These are phyloP conservation scores for Phytophthora pini DNA, from an alignment of 352 stramenopile genomes.

Conservation along the genomic window DNA sequence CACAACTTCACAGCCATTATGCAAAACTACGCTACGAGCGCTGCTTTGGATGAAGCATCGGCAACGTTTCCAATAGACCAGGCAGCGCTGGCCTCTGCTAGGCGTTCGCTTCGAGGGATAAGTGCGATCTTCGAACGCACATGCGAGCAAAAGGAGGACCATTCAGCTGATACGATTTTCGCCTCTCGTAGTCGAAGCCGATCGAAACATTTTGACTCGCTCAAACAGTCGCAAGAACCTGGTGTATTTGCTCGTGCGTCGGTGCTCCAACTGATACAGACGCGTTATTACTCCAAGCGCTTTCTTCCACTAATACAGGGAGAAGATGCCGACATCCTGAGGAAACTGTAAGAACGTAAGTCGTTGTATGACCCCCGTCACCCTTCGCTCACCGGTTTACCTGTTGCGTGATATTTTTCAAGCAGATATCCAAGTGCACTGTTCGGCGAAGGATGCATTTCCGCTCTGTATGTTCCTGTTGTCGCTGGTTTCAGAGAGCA, in stretches of 20 bases:
- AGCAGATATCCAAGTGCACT: conserved; percentile 42
- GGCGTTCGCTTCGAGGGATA: conserved; percentile 21
- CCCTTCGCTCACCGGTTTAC: conserved; percentile 1
- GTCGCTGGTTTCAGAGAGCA: background rate
- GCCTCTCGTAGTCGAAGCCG: conserved; percentile 2
- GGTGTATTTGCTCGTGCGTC: conserved; percentile 43
- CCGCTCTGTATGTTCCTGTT: conserved; percentile 42
- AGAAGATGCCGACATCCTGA: conserved; percentile 26
- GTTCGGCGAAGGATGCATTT: conserved; percentile 37
- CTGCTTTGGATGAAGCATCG: conserved; percentile 13
- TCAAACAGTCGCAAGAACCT: background rate
- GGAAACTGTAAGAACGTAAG: conserved; percentile 37
- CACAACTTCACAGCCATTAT: conserved; percentile 36
- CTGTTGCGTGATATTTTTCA: conserved; percentile 8
- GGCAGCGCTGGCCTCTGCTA: conserved; percentile 19
- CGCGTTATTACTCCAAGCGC: conserved; percentile 32
- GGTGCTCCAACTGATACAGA: conserved; percentile 53
- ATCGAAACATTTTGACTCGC: background rate
- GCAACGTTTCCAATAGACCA: conserved; percentile 11
- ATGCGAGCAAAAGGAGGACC: conserved; percentile 15
- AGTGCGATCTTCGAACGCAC: conserved; percentile 26
- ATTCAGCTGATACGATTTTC: conserved; percentile 27
- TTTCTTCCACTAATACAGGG: conserved; percentile 34
- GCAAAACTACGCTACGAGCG: conserved; percentile 31
- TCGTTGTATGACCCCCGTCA: background rate